Evolutionary conservation across 331 rosid species (phyloP).

Genomic region (Erythrophleum ivorense): DNA sequence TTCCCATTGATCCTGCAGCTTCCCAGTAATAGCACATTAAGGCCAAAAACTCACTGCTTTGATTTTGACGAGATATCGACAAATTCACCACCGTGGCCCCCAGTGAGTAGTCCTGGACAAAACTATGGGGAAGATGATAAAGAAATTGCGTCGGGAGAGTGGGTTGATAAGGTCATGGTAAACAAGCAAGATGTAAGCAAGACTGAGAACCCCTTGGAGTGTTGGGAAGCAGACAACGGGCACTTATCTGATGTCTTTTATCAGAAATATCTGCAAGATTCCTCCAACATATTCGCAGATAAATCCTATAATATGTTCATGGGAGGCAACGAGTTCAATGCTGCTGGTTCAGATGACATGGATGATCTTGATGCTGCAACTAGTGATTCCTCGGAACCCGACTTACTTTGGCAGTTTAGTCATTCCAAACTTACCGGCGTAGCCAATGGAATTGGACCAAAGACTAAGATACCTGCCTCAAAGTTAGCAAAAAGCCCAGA

Average conservation of each 20-base stretch:
- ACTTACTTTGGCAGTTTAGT: conserved; percentile 93
- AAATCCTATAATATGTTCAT: conserved; percentile 68
- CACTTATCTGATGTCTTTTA: conserved; percentile 70
- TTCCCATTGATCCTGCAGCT: conserved; percentile 39
- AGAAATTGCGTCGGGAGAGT: conserved; percentile 74
- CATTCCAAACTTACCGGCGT: conserved; percentile 64
- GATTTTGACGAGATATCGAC: conserved; percentile 84
- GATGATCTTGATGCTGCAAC: conserved; percentile 95
- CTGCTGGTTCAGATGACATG: conserved; percentile 66
- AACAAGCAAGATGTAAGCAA: conserved; percentile 81
- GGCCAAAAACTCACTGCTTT: conserved; percentile 70
- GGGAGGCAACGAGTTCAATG: conserved; percentile 64
- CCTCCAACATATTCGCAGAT: conserved; percentile 68
- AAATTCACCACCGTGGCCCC: conserved; percentile 96
- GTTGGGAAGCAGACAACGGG: conserved; percentile 78
- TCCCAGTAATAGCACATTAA: conserved; percentile 47
- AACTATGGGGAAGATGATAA: conserved; percentile 69
- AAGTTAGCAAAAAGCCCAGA: conserved; percentile 72
- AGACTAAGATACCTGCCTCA: conserved; percentile 52
- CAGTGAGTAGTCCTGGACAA: conserved; percentile 62
- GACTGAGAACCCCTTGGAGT: conserved; percentile 62
- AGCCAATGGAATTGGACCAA: conserved; percentile 66
- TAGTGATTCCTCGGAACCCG: conserved; percentile 95
- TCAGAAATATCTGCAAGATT: conserved; percentile 85
- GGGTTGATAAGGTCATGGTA: conserved; percentile 99